Conservation (phyloP, 2,329 filamentous ascomycete species). For the Colletotrichum euphorbiae region DNA sequence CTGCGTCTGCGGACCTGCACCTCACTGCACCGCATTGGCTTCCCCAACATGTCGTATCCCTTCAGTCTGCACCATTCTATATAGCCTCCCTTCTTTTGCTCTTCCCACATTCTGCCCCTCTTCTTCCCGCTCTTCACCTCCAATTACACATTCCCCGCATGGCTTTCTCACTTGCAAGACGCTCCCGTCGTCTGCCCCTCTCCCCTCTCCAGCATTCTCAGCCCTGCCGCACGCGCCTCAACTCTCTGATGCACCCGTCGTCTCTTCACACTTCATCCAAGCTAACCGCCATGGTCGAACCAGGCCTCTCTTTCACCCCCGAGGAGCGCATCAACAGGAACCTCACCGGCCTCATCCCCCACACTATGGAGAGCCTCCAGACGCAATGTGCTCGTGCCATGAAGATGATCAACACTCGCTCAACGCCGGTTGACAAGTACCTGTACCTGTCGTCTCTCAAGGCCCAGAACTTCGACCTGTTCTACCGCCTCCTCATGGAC, state of each 20-base stretch:
- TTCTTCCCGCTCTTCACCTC: constrained; percentile 8
- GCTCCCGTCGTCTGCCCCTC: constrained; percentile 37
- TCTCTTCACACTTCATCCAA: constrained; percentile 28
- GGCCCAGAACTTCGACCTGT: constrained; percentile 81
- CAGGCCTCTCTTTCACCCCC: constrained; percentile 73
- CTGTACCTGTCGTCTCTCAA: constrained; percentile 83
- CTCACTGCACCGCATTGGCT: constrained; percentile 31
- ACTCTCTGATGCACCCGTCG: constrained; percentile 13
- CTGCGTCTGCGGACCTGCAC: constrained; percentile 17
- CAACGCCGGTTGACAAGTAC: constrained; percentile 83
- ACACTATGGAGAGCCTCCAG: constrained; percentile 70
- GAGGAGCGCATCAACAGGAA: constrained; percentile 73
- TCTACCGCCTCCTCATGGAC: constrained; percentile 84
- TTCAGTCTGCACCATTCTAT: constrained; percentile 34
- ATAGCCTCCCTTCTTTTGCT: constrained; percentile 28
- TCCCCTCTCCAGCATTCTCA: constrained; percentile 11
- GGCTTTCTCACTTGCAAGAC: constrained; percentile 35
- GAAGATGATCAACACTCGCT: constrained; percentile 77
- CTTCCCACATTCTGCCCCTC: constrained; percentile 15
- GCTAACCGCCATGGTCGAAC: constrained; percentile 37
- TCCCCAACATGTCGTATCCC: constrained; percentile 38
- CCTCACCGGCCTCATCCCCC: constrained; percentile 73
- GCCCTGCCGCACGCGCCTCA: constrained; percentile 22
- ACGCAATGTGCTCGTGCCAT: constrained; percentile 75
- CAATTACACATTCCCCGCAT: constrained; percentile 19